These are phyloP conservation scores for Citrus medica DNA, from an alignment of 345 rosid genomes.

Conservation along the genomic window DNA sequence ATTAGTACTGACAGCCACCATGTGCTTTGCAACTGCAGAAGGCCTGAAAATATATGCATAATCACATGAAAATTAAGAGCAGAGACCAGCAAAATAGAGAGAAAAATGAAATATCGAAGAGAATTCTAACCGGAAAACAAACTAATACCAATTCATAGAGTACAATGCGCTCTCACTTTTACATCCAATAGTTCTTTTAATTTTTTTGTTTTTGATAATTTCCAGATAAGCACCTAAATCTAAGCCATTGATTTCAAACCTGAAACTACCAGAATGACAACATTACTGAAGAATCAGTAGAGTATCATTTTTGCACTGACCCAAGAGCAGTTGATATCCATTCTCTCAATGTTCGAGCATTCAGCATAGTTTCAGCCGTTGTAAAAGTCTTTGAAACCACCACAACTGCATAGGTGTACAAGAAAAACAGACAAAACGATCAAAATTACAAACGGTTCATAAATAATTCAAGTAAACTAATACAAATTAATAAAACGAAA, in stretches of 20 bases:
- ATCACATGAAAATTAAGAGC: neutral
- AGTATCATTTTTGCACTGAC: slow-evolving; percentile 39
- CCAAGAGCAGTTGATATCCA: slow-evolving; percentile 95
- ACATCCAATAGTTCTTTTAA: neutral
- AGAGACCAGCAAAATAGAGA: neutral
- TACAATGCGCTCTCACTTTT: slow-evolving; percentile 4
- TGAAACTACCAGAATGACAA: slow-evolving; percentile 5
- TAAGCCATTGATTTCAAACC: slow-evolving; percentile 4
- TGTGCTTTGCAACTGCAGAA: slow-evolving; percentile 94
- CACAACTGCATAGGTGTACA: slow-evolving; percentile 52
- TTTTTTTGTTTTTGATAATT: neutral
- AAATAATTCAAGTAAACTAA: neutral
- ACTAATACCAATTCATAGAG: neutral
- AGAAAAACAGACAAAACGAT: slow-evolving; percentile 14
- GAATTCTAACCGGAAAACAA: neutral
- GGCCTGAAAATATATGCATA: slow-evolving; percentile 42
- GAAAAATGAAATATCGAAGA: neutral
- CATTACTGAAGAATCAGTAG: neutral
- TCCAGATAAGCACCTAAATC: neutral
- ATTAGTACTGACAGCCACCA: slow-evolving; percentile 99
- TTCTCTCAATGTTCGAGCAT: slow-evolving; percentile 93
- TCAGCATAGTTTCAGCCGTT: slow-evolving; percentile 97
- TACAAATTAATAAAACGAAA: neutral
- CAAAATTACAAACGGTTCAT: neutral
- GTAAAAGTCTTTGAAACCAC: slow-evolving; percentile 98